Evolutionary conservation across 805 yeast species (phyloP).

Genomic region (Yarrowia hollandica): DNA sequence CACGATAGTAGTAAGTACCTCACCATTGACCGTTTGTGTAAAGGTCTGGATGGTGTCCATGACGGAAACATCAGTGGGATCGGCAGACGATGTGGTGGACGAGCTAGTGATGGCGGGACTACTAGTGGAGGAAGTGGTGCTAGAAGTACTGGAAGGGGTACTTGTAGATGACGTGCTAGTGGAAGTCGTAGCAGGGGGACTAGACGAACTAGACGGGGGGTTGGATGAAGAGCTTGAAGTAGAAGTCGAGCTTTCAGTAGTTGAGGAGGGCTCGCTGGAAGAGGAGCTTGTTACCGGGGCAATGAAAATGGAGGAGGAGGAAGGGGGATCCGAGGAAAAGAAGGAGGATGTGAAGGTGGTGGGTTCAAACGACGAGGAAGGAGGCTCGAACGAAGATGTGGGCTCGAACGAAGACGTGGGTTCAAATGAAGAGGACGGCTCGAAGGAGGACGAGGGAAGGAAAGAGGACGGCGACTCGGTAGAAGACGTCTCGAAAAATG

Average conservation of each 20-base stretch:
- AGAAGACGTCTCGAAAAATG: not conserved
- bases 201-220: not conserved
- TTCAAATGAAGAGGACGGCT: not conserved
- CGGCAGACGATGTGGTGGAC: not conserved
- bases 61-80: not conserved
- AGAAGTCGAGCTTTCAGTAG: not conserved
- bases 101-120: not conserved
- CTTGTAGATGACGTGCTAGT: not conserved
- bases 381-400: too few species aligned
- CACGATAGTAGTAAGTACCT: constrained; percentile 8
- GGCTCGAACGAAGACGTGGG: not conserved
- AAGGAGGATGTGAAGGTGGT: not conserved
- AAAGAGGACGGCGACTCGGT: not conserved
- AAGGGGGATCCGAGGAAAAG: not conserved
- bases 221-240: not conserved
- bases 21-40: constrained; percentile 17
- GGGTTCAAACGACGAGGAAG: not conserved
- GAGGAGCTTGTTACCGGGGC: not conserved
- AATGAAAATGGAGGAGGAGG: not conserved
- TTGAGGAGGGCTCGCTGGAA: not conserved
- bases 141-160: not conserved
- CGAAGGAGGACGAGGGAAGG: not conserved
- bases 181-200: not conserved
- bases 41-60: constrained; percentile 7
- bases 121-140: not conserved